These are phyloP conservation scores for Friedmanniomyces simplex DNA, from an alignment of 495 filamentous ascomycete species.

Conservation along the genomic window DNA sequence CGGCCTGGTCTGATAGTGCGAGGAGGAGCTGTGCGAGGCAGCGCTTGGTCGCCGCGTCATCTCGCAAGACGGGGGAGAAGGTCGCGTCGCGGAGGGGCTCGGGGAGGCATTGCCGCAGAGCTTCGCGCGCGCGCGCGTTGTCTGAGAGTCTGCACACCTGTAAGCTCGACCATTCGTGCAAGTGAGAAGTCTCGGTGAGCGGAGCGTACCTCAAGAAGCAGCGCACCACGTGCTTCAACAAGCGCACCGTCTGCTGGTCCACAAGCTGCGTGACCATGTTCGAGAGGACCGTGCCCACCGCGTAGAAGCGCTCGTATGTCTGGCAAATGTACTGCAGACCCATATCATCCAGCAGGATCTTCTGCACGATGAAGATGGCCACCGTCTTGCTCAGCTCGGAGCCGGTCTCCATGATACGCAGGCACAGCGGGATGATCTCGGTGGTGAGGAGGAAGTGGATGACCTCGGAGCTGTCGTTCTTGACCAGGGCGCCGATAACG, in stretches of 20 bases:
- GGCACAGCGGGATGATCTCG: slow-evolving; percentile 95
- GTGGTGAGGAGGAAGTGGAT: slow-evolving; percentile 99
- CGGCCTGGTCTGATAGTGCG: slow-evolving; percentile 67
- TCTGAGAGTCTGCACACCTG: slow-evolving; percentile 65
- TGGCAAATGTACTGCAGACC: slow-evolving; percentile 98
- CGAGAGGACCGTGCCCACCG: slow-evolving; percentile 91
- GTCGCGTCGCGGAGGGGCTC: slow-evolving; percentile 94
- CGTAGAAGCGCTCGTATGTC: slow-evolving; percentile 99
- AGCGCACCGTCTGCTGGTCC: slow-evolving; percentile 89
- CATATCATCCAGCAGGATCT: slow-evolving; percentile 93
- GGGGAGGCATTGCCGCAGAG: slow-evolving; percentile 89
- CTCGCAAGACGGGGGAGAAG: slow-evolving; percentile 89
- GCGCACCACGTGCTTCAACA: slow-evolving; percentile 95
- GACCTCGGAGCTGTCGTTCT: slow-evolving; percentile 97
- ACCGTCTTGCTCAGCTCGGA: slow-evolving; percentile 98
- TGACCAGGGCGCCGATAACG: slow-evolving; percentile 93
- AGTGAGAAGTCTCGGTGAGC: slow-evolving; percentile 22
- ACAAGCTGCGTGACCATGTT: slow-evolving; percentile 98
- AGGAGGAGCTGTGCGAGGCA: slow-evolving; percentile 94
- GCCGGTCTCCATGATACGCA: slow-evolving; percentile 98
- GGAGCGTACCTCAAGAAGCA: slow-evolving; percentile 80
- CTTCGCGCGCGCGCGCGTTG: slow-evolving; percentile 91
- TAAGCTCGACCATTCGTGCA: slow-evolving; percentile 1
- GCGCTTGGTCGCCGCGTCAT: slow-evolving; percentile 95
- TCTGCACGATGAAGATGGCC: slow-evolving; percentile 99